Conservation (phyloP, 495 filamentous ascomycete species). For the Parathielavia appendiculata region DNA sequence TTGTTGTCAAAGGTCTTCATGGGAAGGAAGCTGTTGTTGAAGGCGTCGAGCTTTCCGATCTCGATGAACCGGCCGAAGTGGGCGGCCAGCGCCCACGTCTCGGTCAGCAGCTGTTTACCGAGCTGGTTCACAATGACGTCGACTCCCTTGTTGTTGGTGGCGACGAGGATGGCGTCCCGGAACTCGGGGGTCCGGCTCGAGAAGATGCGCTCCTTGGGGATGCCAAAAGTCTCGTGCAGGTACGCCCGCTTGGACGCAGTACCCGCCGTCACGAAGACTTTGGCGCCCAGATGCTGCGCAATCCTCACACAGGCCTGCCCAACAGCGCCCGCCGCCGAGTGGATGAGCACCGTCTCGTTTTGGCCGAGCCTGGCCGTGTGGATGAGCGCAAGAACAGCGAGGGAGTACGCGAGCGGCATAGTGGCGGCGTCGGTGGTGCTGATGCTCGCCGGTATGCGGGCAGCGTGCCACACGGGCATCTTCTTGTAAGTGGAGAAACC, state of each 20-base stretch:
- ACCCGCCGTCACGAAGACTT: not conserved
- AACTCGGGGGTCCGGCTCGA: not conserved
- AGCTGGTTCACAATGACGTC: conserved; percentile 47
- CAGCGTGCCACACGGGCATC: too few relatives aligned
- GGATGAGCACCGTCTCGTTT: conserved; percentile 41
- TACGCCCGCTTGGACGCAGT: not conserved
- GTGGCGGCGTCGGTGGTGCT: not conserved
- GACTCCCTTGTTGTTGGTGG: conserved; percentile 41
- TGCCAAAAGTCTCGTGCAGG: not conserved
- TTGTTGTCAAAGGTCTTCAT: not conserved
- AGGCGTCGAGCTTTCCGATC: not conserved
- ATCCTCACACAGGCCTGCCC: conserved; percentile 32
- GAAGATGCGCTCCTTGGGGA: conserved; percentile 5
- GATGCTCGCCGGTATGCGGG: not conserved
- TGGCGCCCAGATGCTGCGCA: not conserved
- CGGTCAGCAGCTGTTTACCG: conserved; percentile 11
- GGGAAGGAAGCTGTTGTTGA: not conserved
- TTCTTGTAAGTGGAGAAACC: too few relatives aligned
- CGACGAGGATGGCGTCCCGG: conserved; percentile 32
- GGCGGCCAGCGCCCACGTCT: not conserved
- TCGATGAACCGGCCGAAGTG: conserved; percentile 6
- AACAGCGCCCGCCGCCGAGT: conserved; percentile 41
- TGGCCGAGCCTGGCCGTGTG: conserved; percentile 27
- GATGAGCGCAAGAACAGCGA: conserved; percentile 28
- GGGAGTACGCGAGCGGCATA: not conserved